Evolutionary conservation across 495 filamentous ascomycete species (phyloP).

Genomic region (Penicillium desertorum): DNA sequence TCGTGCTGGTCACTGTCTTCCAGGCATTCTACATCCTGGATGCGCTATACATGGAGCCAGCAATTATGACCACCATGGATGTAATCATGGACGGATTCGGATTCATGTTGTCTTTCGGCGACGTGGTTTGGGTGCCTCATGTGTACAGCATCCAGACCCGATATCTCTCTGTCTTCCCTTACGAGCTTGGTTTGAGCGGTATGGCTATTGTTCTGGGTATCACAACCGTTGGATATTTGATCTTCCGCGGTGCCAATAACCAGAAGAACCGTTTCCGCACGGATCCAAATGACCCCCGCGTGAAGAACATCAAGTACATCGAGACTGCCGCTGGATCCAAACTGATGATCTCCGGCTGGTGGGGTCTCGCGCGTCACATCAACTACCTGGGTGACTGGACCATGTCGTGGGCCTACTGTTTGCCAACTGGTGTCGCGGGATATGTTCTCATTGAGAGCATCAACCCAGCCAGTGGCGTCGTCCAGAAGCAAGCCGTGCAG

Average conservation of each 20-base stretch:
- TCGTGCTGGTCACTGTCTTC: conserved; percentile 74
- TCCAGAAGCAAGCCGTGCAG: conserved; percentile 60
- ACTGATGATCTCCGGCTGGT: conserved; percentile 88
- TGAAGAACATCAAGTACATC: conserved; percentile 82
- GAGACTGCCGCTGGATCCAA: conserved; percentile 79
- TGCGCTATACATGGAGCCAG: conserved; percentile 82
- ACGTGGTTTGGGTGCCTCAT: conserved; percentile 92
- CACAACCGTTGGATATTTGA: conserved; percentile 70
- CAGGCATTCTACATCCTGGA: conserved; percentile 87
- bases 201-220: conserved; percentile 62
- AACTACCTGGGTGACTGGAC: conserved; percentile 99
- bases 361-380: conserved; percentile 89
- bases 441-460: conserved; percentile 58
- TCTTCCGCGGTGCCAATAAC: conserved; percentile 89
- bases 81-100: conserved; percentile 94
- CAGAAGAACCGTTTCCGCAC: conserved; percentile 94
- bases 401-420: conserved; percentile 86
- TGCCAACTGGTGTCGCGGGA: conserved; percentile 86
- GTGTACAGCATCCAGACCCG: conserved; percentile 80
- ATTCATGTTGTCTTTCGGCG: conserved; percentile 94
- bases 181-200: conserved; percentile 67
- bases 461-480: conserved; percentile 50
- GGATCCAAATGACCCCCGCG: conserved; percentile 76
- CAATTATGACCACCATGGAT: conserved; percentile 94
- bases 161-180: conserved; percentile 84